Percentiles rank a stretch among this genome's conserved stretches.
Conservation (phyloP, 306 rosid species). For the Cucurbita pepo region DNA sequence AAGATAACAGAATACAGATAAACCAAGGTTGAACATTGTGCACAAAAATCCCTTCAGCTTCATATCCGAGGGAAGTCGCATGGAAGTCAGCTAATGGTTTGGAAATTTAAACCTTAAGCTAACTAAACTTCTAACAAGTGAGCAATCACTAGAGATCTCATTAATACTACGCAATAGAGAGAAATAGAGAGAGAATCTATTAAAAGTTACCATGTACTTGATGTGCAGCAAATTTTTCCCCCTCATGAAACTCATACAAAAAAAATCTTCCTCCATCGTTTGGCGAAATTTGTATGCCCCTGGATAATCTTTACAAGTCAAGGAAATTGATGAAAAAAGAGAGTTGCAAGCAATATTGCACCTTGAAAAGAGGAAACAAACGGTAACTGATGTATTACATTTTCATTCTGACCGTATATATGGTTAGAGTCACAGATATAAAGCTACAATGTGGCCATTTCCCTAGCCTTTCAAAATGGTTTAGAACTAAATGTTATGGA, state of each 20-base stretch:
- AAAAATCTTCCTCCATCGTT: not conserved
- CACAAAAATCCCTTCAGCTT: not conserved
- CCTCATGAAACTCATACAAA: not conserved
- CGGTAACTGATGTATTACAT: not conserved
- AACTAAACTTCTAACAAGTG: not conserved
- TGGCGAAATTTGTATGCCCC: not conserved
- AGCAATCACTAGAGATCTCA: not conserved
- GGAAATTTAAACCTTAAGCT: not conserved
- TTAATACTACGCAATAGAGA: not conserved
- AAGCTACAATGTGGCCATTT: not conserved
- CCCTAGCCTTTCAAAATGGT: constrained; percentile 19
- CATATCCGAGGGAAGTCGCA: not conserved
- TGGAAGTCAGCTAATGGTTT: not conserved
- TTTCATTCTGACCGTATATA: not conserved
- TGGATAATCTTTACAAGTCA: not conserved
- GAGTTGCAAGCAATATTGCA: not conserved
- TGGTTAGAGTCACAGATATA: not conserved
- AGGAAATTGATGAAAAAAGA: not conserved
- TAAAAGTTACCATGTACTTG: not conserved
- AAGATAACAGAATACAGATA: not conserved
- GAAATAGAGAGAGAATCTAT: not conserved
- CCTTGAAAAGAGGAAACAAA: not conserved
- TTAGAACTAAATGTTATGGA: not conserved
- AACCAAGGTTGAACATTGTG: not conserved
- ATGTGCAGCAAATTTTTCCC: not conserved